Evolutionary conservation across 2,329 filamentous ascomycete species (phyloP), one percentile per base, ranked within the genome.

Genomic region (Colletotrichum noveboracense): DNA sequence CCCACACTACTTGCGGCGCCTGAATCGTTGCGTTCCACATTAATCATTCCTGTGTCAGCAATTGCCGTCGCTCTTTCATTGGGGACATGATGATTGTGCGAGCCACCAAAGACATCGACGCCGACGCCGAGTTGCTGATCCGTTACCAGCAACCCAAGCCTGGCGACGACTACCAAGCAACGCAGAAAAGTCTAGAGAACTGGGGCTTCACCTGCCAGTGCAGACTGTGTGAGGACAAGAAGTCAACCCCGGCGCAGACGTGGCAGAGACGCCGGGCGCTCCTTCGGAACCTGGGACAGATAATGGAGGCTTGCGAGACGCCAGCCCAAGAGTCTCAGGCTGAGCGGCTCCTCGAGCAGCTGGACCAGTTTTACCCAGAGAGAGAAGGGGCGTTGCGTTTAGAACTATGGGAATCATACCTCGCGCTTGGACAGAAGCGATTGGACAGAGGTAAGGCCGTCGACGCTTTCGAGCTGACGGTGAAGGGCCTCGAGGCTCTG

Each of bases 61-160:
- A 91, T 77, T 86, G 85, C n/a, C 75, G 73, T 0, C 87, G 87
- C n/a, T 80, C 85, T 1, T 91, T 90, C 79, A 88, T 91, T 43
- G 89, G 90, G 4, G 89, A 92, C 78, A 85, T 92, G 83, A 83
- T 86, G 76, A 84, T 91, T 8, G 68, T 91, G 26, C 87, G 88
- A 10, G 89, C 90, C 0, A 81, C 84, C 78, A 78, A 13, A 26
- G 85, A 89, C 60, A 79, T 92, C 1, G 77, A 83, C 0, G 77
- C 85, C 0, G 82, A 83, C 32, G 86, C 88, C 0, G 89, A 92
- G 79, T 77, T 92, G 7, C 78, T 79, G 2, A 85, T 87, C 70
- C 77, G 77, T 58, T 90, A 90, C 76, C 71, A 77, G 5, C 18
- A 69, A 4, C 80, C 83, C 3, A 5, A 73, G 2, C 64, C 76